Evolutionary conservation across 805 yeast species (phyloP), one percentile per base, ranked within the genome.

Genomic region (Grigorovia yakushimaensis): DNA sequence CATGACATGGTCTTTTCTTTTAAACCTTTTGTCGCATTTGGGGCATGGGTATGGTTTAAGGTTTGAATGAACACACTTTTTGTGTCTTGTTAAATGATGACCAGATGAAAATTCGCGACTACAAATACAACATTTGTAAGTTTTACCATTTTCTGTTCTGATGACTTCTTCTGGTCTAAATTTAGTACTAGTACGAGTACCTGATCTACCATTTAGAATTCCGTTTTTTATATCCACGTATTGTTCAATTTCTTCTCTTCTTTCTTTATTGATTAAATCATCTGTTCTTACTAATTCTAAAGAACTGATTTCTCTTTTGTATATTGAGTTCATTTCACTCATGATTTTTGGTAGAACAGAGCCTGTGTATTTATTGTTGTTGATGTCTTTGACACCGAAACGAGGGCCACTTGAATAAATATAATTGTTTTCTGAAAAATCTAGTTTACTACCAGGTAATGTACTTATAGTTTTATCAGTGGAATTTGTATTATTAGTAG

Each of bases 21-120:
- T 64, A 42, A 64, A 64, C 42, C 56, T 57, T 44, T 64, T 64
- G 7, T 65, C 67, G 51, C 68, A 64, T 41, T 62, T 58, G 11
- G 67, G 65, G 51, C 68, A 64, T 2, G 67, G 60, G 44, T 62
- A 62, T 8, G 67, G 65, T 46, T 63, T 64, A 42, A 61, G 64
- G 13, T 62, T 63, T 2, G 66, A 60, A 47, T 64, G 68, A 24
- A 64, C 68, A 3, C 67, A 64, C 43, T 64, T 63, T 47, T 62
- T 62, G 49, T 64, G 68, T 42, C 68, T 59, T 40, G 67, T 64
- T 17, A 64, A 50, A 51, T 64, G 68, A 45, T 64, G 68, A 4
- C 68, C 67, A 2, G 68, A 64, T 2, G 66, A 60, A 42, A 64
- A 64, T 46, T 58, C 55, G 39, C 65, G 54, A 35, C 55, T 53